Base-by-base conservation (phyloP, 2,329 filamentous ascomycete species). In the Escovopsis sp. region DNA sequence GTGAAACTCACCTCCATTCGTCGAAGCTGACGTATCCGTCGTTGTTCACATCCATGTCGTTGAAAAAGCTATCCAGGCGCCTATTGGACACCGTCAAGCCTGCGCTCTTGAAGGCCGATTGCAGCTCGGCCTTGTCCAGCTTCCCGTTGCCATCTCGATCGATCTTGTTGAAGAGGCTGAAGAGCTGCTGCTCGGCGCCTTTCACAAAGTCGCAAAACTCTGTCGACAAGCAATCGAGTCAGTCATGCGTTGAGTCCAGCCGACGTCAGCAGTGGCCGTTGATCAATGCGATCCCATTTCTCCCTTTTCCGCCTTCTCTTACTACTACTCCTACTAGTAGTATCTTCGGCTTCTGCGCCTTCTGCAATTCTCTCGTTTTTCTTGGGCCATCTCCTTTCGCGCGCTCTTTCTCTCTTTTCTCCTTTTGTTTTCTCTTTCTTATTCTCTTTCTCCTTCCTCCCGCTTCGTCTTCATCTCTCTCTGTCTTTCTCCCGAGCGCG, bases 121-220 rank as follows among this genome's bases (percentile, higher is more conserved):
- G 75, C 33, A 98, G 68, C 63, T 96, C 88, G n/a, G 66, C 64
- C 57, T 84, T 86, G 50, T 93, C 85, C 41, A 98, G 68, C 53
- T 79, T 80, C 28, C 88, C 88, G 56, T 93, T 82, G 43, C 76
- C 66, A 54, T 96, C 79, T 45, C 70, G 72, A 55, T 98, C 90
- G 50, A 98, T 94, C 43, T 73, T 76, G 47, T 76, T 70, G 61
- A 98, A 98, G 16, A 98, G 72, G 36, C 70, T 57, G 56, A 74
- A 78, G 11, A 98, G 72, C 55, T 94, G 79, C 40, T 72, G 72
- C 57, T 98, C 90, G 29, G 90, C 86, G 39, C 82, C 72, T 49
- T 87, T 73, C 51, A 96, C 85, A 52, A 96, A 96, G 29, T 66
- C 69, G 44, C 78, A 79, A 52, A 98, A 98, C 63, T 98, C 90